phyloP scores from a whole-genome alignment of 129 eudicot species.

The Lactuca sativa region DNA sequence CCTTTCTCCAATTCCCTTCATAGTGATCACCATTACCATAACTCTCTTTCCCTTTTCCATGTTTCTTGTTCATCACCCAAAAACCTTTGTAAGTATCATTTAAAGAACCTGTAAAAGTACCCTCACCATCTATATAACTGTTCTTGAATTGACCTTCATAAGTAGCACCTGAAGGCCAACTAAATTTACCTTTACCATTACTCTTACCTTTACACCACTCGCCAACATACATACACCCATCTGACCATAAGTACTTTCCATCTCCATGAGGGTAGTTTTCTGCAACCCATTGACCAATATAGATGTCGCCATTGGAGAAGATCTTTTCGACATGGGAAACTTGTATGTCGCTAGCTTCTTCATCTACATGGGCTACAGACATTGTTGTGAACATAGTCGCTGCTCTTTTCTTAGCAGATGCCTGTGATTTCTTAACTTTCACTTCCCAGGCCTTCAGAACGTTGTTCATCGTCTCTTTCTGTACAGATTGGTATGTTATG shows the following conservation, averaged over 20 bases:
- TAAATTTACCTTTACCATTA: constrained; percentile 71
- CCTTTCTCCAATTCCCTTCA: constrained; percentile 82
- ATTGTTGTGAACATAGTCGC: constrained; percentile 65
- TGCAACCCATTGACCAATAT: constrained; percentile 69
- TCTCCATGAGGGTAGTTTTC: constrained; percentile 71
- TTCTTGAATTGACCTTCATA: constrained; percentile 88
- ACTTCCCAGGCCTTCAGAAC: constrained; percentile 64
- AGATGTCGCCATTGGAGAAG: constrained; percentile 58
- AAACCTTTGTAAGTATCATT: constrained; percentile 56
- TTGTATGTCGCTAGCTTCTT: constrained; percentile 45
- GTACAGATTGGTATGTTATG: constrained; percentile 9
- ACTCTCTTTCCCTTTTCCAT: constrained; percentile 63
- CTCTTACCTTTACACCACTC: constrained; percentile 69
- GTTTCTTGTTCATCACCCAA: constrained; percentile 73
- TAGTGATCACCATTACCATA: constrained; percentile 71
- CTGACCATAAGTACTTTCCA: constrained; percentile 82
- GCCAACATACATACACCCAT: constrained; percentile 89
- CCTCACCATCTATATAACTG: constrained; percentile 83
- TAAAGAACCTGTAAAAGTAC: constrained; percentile 58
- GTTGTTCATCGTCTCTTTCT: constrained; percentile 25
- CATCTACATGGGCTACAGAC: constrained; percentile 96
- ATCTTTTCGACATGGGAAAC: constrained; percentile 47
- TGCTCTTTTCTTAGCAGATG: constrained; percentile 56
- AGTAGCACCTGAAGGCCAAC: constrained; percentile 85
- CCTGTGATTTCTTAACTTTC: constrained; percentile 59